Conservation (phyloP, 495 filamentous ascomycete species). For the Hypoxylon intermedium region DNA sequence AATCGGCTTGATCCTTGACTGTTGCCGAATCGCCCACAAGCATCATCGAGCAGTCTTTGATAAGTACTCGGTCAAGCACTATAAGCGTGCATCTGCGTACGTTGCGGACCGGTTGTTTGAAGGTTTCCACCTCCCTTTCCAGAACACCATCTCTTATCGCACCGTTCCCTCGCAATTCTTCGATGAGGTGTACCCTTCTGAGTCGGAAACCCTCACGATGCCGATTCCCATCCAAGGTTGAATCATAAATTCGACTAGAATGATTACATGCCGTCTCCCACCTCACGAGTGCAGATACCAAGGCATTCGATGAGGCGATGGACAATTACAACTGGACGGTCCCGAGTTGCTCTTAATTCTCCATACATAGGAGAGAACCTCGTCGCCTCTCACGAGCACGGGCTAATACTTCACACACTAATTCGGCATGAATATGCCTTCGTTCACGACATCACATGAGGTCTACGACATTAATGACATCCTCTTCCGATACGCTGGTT, state of each 20-base stretch:
- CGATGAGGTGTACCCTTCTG: conserved; percentile 1
- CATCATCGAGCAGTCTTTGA: conserved; percentile 89
- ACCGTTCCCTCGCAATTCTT: conserved; percentile 3
- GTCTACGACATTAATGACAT: conserved; percentile 21
- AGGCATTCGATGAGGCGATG: not conserved
- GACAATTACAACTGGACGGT: not conserved
- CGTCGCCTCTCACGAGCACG: not conserved
- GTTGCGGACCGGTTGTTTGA: conserved; percentile 74
- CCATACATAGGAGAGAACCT: conserved; percentile 16
- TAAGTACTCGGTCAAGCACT: conserved; percentile 85
- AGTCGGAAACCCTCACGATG: conserved; percentile 36
- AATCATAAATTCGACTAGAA: not conserved
- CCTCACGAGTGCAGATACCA: not conserved
- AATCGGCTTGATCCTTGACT: conserved; percentile 78
- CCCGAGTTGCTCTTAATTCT: conserved; percentile 5
- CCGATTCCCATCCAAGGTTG: conserved; percentile 47
- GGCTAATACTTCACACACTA: conserved; percentile 21
- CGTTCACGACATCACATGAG: conserved; percentile 25
- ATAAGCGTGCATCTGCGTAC: conserved; percentile 79
- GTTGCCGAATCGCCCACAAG: conserved; percentile 78
- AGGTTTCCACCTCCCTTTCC: conserved; percentile 54
- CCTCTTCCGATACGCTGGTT: conserved; percentile 16
- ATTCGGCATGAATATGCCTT: conserved; percentile 23
- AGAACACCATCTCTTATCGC: conserved; percentile 12
- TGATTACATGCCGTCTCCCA: not conserved